Conservation (phyloP, 768 basidiomycete genomes). For the Sarcodon sp. region DNA sequence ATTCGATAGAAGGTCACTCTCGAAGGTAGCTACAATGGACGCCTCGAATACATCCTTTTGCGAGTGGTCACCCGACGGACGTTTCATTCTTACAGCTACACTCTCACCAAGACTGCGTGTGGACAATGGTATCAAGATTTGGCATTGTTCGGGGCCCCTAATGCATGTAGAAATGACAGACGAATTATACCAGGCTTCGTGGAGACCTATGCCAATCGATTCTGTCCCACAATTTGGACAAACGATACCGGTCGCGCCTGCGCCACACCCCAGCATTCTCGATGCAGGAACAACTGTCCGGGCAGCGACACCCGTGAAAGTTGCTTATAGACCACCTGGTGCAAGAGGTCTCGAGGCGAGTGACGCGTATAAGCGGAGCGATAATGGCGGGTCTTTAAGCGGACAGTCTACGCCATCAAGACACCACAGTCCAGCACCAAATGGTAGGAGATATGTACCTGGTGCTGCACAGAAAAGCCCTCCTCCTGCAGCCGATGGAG, state of each 20-base stretch:
- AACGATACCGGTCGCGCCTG: conserved; percentile 54
- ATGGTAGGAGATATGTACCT: conserved; percentile 52
- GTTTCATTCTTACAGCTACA: conserved; percentile 87
- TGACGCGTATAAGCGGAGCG: conserved; percentile 81
- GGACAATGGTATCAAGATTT: conserved; percentile 95
- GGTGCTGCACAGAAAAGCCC: conserved; percentile 41
- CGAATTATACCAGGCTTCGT: conserved; percentile 82
- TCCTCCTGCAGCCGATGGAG: conserved; percentile 23
- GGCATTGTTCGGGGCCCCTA: conserved; percentile 85
- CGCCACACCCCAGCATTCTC: conserved; percentile 45
- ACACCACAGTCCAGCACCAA: conserved; percentile 43
- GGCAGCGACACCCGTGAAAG: conserved; percentile 38
- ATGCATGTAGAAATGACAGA: conserved; percentile 73
- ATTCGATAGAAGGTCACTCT: conserved; percentile 77
- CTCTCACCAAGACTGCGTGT: conserved; percentile 92
- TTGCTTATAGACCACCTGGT: conserved; percentile 86
- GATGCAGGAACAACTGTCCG: conserved; percentile 36
- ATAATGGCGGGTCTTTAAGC: conserved; percentile 67
- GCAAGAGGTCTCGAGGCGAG: conserved; percentile 85
- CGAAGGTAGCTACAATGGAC: conserved; percentile 66
- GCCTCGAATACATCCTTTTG: conserved; percentile 91
- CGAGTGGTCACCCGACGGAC: conserved; percentile 92
- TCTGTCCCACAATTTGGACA: conserved; percentile 54
- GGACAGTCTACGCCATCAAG: conserved; percentile 54
- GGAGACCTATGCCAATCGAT: conserved; percentile 67